These are phyloP conservation scores for Aspergillus pseudonomiae DNA, from an alignment of 2,329 filamentous ascomycete species.

Conservation along the genomic window DNA sequence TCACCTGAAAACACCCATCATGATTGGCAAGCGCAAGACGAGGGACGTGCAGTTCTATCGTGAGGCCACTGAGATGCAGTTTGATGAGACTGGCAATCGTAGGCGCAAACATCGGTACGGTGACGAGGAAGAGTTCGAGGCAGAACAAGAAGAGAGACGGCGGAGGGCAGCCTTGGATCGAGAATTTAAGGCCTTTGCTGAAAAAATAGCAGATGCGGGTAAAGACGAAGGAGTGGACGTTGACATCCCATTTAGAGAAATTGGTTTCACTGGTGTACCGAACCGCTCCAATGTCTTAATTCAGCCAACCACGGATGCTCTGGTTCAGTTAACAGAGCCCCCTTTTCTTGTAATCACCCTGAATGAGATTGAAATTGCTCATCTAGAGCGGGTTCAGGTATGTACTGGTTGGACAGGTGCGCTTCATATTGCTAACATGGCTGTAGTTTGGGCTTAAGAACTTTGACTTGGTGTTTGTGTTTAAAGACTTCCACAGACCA, in stretches of 20 bases:
- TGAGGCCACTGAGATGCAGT: slow-evolving; percentile 97
- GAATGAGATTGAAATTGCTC: slow-evolving; percentile 93
- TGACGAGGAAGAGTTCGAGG: slow-evolving; percentile 98
- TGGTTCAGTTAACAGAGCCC: slow-evolving; percentile 95
- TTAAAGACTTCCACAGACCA: slow-evolving; percentile 92
- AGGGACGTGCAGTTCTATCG: slow-evolving; percentile 98
- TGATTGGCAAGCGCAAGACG: slow-evolving; percentile 98
- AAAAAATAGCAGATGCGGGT: slow-evolving; percentile 95
- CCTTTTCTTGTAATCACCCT: slow-evolving; percentile 96
- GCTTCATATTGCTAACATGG: slow-evolving; percentile 27
- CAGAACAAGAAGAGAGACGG: slow-evolving; percentile 93
- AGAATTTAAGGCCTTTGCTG: slow-evolving; percentile 92
- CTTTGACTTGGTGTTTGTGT: slow-evolving; percentile 97
- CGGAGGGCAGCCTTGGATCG: slow-evolving; percentile 90
- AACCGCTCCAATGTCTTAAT: slow-evolving; percentile 94
- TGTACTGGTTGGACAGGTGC: slow-evolving; percentile 6
- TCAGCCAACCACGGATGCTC: slow-evolving; percentile 92
- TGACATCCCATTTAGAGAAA: slow-evolving; percentile 93
- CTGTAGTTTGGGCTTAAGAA: slow-evolving; percentile 91
- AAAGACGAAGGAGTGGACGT: slow-evolving; percentile 89
- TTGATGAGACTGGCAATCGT: slow-evolving; percentile 96
- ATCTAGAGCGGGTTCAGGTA: slow-evolving; percentile 84
- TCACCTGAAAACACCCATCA: slow-evolving; percentile 95
- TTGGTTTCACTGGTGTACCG: slow-evolving; percentile 95
- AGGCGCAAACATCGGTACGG: slow-evolving; percentile 97